Base-by-base conservation (phyloP, 331 rosid genomes). In the Rhamnella rubrinervis region DNA sequence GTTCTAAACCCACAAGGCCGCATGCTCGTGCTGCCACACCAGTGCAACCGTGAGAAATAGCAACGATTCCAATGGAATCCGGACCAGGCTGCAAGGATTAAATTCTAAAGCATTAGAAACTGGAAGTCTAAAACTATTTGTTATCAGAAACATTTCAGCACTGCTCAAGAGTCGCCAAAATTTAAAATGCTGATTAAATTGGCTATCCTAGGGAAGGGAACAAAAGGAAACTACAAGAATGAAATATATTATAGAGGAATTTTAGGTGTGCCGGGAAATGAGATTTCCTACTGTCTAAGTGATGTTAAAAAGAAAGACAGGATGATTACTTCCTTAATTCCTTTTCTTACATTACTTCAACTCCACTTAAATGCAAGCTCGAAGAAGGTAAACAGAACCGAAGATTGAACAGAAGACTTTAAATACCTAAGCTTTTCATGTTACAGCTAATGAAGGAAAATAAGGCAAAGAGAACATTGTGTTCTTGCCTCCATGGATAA, bases 1-100 rank as follows among this genome's bases (percentile, higher is more conserved):
- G 99, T 75, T 95, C 99, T 13, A 95, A 74, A 81, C 97, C 95
- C 77, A 95, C 99, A 70, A 95, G 99, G 73, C 96, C 99, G 68
- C 99, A 95, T 3, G 99, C 97, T 76, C 99, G 97, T 61, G 99
- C 97, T 19, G 99, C 99, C 79, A 95, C 99, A 78, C 99, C 98
- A 72, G 96, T 71, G 95, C 90, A 85, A 73, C 97, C 95, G 63
- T 91, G 97, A 86, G 99, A 95, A 83, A 95, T 95, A 78, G 97
- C 99, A 89, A 95, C 89, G 96, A 95, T 95, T 95, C 99, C 99
- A 84, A 95, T 91, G 97, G 99, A 95, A 95, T 95, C 99, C 99
- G 99, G 99, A 95, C 99, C 99, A 95, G 98, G 98, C 98, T 93
- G 86, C 87, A 75, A 67, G 23, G 66, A 68, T 66, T 25, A 55